phyloP scores from a whole-genome alignment of 176 grass and related monocot genomes.

The Musa beccarii region DNA sequence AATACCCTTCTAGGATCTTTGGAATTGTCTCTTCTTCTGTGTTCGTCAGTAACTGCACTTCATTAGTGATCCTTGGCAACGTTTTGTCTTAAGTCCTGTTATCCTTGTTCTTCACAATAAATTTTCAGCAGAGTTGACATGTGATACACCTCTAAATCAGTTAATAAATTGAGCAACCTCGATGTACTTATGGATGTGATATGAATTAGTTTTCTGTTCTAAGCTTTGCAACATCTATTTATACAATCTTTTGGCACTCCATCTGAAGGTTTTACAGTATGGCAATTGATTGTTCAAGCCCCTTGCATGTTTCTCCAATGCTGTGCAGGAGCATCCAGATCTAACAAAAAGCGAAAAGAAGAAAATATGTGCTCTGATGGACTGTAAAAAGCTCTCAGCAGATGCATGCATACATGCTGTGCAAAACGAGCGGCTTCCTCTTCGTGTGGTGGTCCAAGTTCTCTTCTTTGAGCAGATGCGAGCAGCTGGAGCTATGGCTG shows the following conservation, averaged over 20 bases:
- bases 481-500: constrained; percentile 24
- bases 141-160: too few relatives aligned
- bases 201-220: too few relatives aligned
- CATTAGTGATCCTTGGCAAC: too few relatives aligned
- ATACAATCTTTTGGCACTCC: background rate
- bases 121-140: too few relatives aligned
- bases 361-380: constrained; percentile 73
- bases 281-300: background rate
- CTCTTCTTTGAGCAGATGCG: constrained; percentile 84
- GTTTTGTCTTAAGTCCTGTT: too few relatives aligned
- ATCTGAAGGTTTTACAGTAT: background rate
- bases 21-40: too few relatives aligned
- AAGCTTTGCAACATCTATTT: too few relatives aligned
- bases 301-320: background rate
- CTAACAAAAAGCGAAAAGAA: constrained; percentile 92
- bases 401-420: constrained; percentile 80
- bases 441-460: constrained; percentile 90
- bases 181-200: too few relatives aligned
- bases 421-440: constrained; percentile 89
- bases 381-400: constrained; percentile 75
- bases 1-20: too few relatives aligned
- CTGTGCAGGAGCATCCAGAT: constrained; percentile 66
- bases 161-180: too few relatives aligned
- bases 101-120: too few relatives aligned
- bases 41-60: too few relatives aligned